Base-by-base conservation (phyloP, 2,329 filamentous ascomycete genomes). In the Calonectria multiphialidica region DNA sequence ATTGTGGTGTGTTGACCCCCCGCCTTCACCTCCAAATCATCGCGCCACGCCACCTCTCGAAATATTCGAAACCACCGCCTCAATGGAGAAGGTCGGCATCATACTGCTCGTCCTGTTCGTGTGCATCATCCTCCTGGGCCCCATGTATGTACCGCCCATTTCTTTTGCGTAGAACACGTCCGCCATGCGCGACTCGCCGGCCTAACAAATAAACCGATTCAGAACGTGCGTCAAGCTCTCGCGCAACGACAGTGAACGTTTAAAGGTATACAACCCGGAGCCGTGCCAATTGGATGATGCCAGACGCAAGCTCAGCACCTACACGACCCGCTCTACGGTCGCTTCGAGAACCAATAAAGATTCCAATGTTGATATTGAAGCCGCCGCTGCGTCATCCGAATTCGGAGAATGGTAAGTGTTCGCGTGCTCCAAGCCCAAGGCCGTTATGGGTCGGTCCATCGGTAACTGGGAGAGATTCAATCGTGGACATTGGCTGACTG, bases 221-320 rank as follows among this genome's bases (percentile, higher is more conserved):
- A 79, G 77, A 33, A 75, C 68, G 49, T 79, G 77, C 44, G 66
- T 74, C 10, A 76, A 65, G 45, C 68, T 74, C 25, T 70, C 70
- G 2, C 73, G 75, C n/a, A 57, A 57, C 2, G 55, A 10, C 9
- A n/a, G 2, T 21, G n/a, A 59, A 30, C 59, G 55, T 9, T 61
- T 72, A 67, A 75, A 74, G 35, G 33, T 77, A 40, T 77, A 75
- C 61, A 75, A 76, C 40, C 74, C 76, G 7, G 68, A 78, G 21
- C 76, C 74, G 15, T 66, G 69, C 44, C 75, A 79, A 37, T 53
- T 81, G 15, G 65, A 74, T 21, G 62, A 76, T 47, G 81, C 81
- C 1, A 78, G 79, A 6, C 77, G 74, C 42, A 82, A 82, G 61
- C 75, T 82, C 21, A 80, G 72, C 57, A 76, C 78, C 18, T 81